Evolutionary conservation across 768 basidiomycete species (phyloP).

Genomic region (Hortiboletus flavorubellus): DNA sequence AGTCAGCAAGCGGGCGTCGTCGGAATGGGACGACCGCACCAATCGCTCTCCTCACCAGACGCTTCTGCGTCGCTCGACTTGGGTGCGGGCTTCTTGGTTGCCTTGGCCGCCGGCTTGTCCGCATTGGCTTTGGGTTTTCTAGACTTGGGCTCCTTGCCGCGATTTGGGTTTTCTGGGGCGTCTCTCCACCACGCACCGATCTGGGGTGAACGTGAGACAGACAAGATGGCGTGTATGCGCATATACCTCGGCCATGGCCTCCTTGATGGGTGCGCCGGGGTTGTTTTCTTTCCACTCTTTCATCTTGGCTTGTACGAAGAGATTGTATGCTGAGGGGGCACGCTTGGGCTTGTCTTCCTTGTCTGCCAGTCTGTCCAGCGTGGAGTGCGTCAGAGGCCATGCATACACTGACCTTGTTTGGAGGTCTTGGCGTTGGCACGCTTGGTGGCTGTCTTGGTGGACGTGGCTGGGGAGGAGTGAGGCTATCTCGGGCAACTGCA

Average conservation of each 20-base stretch:
- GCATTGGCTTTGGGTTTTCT: slow-evolving; percentile 41
- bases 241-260: slow-evolving; percentile 48
- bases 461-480: slow-evolving; percentile 38
- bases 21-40: not conserved
- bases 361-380: slow-evolving; percentile 18
- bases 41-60: slow-evolving; percentile 24
- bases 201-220: slow-evolving; percentile 31
- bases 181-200: slow-evolving; percentile 56
- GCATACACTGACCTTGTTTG: slow-evolving; percentile 33
- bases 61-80: slow-evolving; percentile 23
- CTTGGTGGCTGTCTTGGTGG: slow-evolving; percentile 57
- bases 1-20: not conserved
- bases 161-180: slow-evolving; percentile 62
- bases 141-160: slow-evolving; percentile 49
- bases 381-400: not conserved
- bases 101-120: slow-evolving; percentile 3
- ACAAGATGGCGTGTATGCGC: slow-evolving; percentile 6
- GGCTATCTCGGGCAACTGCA: not conserved
- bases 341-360: slow-evolving; percentile 52
- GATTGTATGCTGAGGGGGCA: slow-evolving; percentile 56
- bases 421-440: slow-evolving; percentile 44
- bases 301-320: slow-evolving; percentile 55
- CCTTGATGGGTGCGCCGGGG: slow-evolving; percentile 44
- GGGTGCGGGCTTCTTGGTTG: slow-evolving; percentile 14
- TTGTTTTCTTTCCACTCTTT: slow-evolving; percentile 55